These are phyloP conservation scores for Pestalotiopsis sp. DNA, from an alignment of 2,329 filamentous ascomycete genomes.

Conservation along the genomic window DNA sequence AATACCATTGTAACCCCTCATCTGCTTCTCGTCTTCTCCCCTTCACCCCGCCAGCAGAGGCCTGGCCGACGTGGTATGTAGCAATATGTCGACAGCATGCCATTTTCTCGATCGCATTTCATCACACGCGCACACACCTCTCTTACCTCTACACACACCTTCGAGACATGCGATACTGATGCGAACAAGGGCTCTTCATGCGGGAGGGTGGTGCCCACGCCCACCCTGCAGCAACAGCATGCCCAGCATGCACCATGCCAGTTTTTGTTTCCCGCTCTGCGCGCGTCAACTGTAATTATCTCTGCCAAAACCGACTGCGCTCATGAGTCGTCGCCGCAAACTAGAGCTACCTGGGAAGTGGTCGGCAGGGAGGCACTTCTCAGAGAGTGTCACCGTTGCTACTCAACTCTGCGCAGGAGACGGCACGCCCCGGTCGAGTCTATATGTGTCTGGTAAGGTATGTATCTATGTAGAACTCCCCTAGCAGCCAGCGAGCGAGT, in stretches of 20 bases:
- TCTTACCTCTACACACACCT: background rate
- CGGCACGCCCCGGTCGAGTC: background rate
- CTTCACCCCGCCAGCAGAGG: background rate
- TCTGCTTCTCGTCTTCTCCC: background rate
- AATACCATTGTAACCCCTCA: background rate
- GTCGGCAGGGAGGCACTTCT: background rate
- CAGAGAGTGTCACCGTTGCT: background rate
- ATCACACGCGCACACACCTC: background rate
- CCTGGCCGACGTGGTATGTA: background rate
- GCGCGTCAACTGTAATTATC: constrained; percentile 9
- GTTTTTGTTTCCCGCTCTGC: constrained; percentile 10
- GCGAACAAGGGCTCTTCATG: constrained; percentile 1
- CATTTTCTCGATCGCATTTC: background rate
- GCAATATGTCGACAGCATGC: background rate
- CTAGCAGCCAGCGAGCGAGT: background rate
- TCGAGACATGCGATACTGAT: constrained; percentile 5
- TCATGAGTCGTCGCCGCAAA: background rate
- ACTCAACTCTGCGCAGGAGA: background rate
- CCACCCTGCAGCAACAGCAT: constrained; percentile 7
- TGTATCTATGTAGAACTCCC: background rate
- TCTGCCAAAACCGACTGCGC: background rate
- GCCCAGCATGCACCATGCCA: background rate
- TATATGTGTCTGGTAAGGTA: background rate
- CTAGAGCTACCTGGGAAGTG: background rate
- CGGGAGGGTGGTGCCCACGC: constrained; percentile 7